These are phyloP conservation scores for Ceratobasidium sp. DNA, from an alignment of 1,284 basidiomycete genomes.

Conservation along the genomic window DNA sequence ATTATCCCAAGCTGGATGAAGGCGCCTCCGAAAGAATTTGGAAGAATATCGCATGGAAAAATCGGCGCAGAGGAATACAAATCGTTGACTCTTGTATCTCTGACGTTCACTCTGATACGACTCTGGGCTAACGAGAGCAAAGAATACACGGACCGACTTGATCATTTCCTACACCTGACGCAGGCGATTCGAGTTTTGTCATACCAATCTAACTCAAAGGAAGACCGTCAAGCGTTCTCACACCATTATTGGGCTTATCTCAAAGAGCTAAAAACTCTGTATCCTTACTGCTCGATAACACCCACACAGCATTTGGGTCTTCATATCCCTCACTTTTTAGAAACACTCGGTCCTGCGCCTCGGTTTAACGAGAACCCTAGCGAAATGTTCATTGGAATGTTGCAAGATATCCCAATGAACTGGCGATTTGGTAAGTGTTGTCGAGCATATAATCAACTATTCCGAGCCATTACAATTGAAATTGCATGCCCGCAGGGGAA, in stretches of 20 bases:
- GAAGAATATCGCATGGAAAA: slow-evolving; percentile 32
- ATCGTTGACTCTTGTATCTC: slow-evolving; percentile 38
- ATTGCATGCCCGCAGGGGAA: neutral
- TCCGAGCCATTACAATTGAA: too few species aligned
- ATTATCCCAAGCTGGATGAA: slow-evolving; percentile 43
- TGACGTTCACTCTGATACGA: slow-evolving; percentile 44
- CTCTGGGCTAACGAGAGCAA: slow-evolving; percentile 5
- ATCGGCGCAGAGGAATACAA: slow-evolving; percentile 50
- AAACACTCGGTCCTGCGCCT: slow-evolving; percentile 21
- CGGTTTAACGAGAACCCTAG: slow-evolving; percentile 17
- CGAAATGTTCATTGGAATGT: slow-evolving; percentile 43
- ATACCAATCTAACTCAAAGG: neutral
- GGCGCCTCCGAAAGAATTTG: slow-evolving; percentile 21
- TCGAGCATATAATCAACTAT: neutral
- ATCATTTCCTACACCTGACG: slow-evolving; percentile 18
- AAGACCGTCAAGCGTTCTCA: neutral
- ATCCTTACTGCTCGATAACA: slow-evolving; percentile 6
- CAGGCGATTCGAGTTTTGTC: slow-evolving; percentile 19
- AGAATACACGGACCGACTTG: neutral
- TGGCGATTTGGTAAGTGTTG: slow-evolving; percentile 13
- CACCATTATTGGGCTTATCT: slow-evolving; percentile 7
- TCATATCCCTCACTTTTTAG: slow-evolving; percentile 30
- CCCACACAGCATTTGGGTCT: slow-evolving; percentile 36
- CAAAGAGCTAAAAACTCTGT: neutral
- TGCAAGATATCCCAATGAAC: slow-evolving; percentile 38